Conservation (phyloP, 345 rosid genomes). For the Linum trigynum region DNA sequence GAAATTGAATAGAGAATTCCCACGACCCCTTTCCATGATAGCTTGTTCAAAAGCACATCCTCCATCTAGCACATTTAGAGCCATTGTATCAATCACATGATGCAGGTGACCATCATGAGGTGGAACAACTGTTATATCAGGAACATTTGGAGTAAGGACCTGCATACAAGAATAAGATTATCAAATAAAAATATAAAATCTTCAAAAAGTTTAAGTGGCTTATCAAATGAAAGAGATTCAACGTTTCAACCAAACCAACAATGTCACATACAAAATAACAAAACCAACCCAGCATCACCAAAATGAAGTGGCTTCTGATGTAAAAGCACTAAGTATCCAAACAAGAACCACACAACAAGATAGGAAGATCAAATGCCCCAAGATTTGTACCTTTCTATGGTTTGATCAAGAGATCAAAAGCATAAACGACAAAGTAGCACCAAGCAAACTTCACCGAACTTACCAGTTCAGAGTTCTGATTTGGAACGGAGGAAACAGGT, state of each 20-base stretch:
- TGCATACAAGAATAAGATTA: slow-evolving; percentile 18
- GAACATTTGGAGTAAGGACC: slow-evolving; percentile 98
- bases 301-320: too few relatives aligned
- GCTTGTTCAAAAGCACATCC: slow-evolving; percentile 99
- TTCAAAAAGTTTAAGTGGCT: not conserved
- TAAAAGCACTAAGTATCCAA: too few relatives aligned
- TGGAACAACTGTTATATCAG: slow-evolving; percentile 80
- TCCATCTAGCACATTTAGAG: slow-evolving; percentile 91
- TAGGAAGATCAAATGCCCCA: not conserved
- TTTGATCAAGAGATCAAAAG: not conserved
- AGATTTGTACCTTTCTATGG: not conserved
- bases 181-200: slow-evolving; percentile 4
- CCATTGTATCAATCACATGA: slow-evolving; percentile 95
- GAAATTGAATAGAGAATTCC: slow-evolving; percentile 82
- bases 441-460: slow-evolving; percentile 11
- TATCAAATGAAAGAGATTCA: not conserved
- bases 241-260: not conserved
- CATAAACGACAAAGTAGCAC: not conserved
- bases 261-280: too few relatives aligned
- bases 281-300: too few relatives aligned
- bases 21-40: slow-evolving; percentile 98
- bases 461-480: slow-evolving; percentile 89
- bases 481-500: slow-evolving; percentile 74
- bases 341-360: too few relatives aligned
- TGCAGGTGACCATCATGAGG: slow-evolving; percentile 80